Conservation (phyloP, 345 rosid species). For the Gossypium thurberi region DNA sequence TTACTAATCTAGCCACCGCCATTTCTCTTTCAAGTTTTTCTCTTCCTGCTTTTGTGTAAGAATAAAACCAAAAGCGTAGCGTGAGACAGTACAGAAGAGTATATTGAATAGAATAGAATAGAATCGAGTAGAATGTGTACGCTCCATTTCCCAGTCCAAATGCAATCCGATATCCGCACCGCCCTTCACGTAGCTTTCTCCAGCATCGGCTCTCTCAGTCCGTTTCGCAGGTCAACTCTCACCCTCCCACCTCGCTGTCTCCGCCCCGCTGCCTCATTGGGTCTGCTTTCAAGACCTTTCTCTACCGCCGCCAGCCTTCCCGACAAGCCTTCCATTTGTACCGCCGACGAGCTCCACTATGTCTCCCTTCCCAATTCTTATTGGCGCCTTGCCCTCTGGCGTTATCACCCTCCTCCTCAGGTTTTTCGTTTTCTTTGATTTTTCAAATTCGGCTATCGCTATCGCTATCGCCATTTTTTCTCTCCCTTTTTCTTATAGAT, state of each 20-base stretch:
- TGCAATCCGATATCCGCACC: conserved; percentile 10
- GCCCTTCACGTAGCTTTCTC: background rate
- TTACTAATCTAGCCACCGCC: too few relatives aligned
- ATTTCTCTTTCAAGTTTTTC: too few relatives aligned
- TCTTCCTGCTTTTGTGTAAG: background rate
- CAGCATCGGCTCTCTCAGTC: background rate
- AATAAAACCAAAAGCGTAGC: background rate
- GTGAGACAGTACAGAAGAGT: background rate
- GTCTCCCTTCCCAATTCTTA: conserved; percentile 53
- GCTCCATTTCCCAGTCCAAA: background rate
- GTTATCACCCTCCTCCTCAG: conserved; percentile 52
- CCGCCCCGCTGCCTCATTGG: background rate
- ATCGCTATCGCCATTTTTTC: background rate
- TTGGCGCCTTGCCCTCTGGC: conserved; percentile 97
- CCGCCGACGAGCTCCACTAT: conserved; percentile 95
- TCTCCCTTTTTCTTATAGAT: background rate
- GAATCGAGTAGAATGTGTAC: background rate
- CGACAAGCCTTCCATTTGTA: conserved; percentile 68
- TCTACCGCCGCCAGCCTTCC: conserved; percentile 22
- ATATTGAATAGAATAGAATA: background rate
- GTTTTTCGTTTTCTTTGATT: conserved; percentile 6
- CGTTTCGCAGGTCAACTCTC: background rate
- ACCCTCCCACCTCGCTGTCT: background rate
- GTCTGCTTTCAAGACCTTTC: conserved; percentile 15
- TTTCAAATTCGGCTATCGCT: background rate